Evolutionary conservation across 495 filamentous ascomycete genomes (phyloP).

Genomic region (Xylaria sp.): DNA sequence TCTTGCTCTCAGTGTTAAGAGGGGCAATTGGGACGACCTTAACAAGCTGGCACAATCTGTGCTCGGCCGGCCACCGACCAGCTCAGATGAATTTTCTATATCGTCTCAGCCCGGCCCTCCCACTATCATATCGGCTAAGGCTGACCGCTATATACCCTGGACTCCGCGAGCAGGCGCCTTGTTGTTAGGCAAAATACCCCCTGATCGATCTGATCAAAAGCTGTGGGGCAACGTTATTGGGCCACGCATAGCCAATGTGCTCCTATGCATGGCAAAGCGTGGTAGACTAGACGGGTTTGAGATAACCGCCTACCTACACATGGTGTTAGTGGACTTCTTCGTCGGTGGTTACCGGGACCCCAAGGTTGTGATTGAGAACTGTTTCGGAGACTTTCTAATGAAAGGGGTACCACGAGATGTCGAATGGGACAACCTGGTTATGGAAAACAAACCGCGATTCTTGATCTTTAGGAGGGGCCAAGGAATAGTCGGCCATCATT

Average conservation of each 20-base stretch:
- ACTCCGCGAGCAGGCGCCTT: neutral
- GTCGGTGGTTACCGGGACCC: neutral
- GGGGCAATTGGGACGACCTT: neutral
- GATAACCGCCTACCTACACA: conserved; percentile 15
- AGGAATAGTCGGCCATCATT: neutral
- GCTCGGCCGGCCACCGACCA: neutral
- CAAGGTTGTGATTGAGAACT: neutral
- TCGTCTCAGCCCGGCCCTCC: neutral
- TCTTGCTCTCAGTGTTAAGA: neutral
- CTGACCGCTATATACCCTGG: neutral
- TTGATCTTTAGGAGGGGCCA: conserved; percentile 10
- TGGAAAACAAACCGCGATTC: conserved; percentile 13
- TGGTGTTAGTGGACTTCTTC: conserved; percentile 12
- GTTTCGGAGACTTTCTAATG: conserved; percentile 14
- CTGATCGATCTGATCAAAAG: neutral
- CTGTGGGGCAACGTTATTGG: neutral
- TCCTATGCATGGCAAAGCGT: conserved; percentile 1
- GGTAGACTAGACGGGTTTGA: neutral
- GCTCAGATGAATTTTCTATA: neutral
- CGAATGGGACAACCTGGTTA: neutral
- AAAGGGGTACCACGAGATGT: neutral
- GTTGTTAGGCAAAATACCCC: neutral
- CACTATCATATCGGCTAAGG: neutral
- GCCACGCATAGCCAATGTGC: conserved; percentile 14
- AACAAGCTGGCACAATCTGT: neutral